Percentiles rank a stretch among this genome's conserved stretches.
phyloP scores from a whole-genome alignment of 2,329 filamentous ascomycete species.

The Arthrinium puccinioides region DNA sequence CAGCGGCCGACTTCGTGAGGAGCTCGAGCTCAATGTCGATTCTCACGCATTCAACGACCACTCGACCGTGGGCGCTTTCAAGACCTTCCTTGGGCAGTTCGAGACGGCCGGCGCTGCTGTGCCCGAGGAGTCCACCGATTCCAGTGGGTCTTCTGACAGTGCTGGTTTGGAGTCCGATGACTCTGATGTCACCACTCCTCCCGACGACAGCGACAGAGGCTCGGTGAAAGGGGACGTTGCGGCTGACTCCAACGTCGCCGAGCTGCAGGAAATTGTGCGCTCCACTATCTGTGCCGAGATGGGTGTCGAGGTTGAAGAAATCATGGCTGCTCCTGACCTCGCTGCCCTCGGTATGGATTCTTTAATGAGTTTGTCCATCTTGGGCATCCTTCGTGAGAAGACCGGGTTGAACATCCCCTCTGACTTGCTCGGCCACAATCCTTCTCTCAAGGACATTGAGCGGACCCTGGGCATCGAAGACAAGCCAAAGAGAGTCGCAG shows the following conservation, averaged over 20 bases:
- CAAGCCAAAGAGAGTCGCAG: conserved; percentile 27
- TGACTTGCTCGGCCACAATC: conserved; percentile 54
- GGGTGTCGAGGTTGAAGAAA: conserved; percentile 61
- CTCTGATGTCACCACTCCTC: conserved; percentile 45
- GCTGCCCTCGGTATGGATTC: conserved; percentile 54
- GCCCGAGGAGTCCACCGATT: conserved; percentile 27
- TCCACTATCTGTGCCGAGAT: conserved; percentile 65
- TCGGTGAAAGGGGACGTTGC: conserved; percentile 33
- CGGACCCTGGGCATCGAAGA: conserved; percentile 49
- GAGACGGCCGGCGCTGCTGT: conserved; percentile 18
- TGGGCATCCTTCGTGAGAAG: conserved; percentile 47
- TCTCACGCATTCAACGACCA: conserved; percentile 47
- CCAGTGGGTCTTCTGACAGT: conserved; percentile 27
- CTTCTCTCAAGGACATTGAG: conserved; percentile 59
- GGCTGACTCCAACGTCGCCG: conserved; percentile 31
- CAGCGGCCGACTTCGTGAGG: conserved; percentile 48
- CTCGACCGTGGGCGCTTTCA: conserved; percentile 47
- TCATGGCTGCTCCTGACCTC: conserved; percentile 45
- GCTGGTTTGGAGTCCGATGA: conserved; percentile 41
- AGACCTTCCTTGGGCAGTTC: conserved; percentile 31
- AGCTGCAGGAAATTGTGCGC: conserved; percentile 48
- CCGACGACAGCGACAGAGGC: conserved; percentile 44
- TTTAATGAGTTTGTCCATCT: conserved; percentile 48
- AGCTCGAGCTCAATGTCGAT: conserved; percentile 47
- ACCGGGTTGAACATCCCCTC: conserved; percentile 46